Evolutionary conservation across 495 filamentous ascomycete species (phyloP), one percentile per base, ranked within the genome.

Genomic region (Bacidia gigantensis): DNA sequence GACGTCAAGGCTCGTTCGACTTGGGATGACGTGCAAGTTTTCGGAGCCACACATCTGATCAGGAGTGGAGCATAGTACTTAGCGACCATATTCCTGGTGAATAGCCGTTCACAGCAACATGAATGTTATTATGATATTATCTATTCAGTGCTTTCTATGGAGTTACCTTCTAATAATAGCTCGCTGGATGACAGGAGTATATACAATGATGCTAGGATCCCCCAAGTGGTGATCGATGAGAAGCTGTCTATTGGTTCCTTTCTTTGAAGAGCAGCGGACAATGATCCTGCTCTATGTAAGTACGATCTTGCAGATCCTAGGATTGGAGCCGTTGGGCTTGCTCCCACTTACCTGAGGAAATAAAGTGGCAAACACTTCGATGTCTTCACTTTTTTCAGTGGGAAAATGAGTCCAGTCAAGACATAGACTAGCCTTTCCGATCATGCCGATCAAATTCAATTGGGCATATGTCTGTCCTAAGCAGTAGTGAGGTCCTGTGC

Each of bases 351-450:
- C 89, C 83, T 84, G 82, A 46, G 92, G 92, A 76, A 98, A 98
- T 53, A 98, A 92, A 22, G 87, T 95, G 10, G 93, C 92, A 69
- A 98, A 98, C 51, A 97, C 90, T 75, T 95, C 89, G 67, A 98
- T 97, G 64, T 93, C 81, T 70, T 98, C 93, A 0, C 86, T 93
- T 44, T 70, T 52, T 0, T 80, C 75, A 17, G 92, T 98, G 12
- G 83, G 63, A 60, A 84, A 76, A 67, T 98, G 92, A 67, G 81
- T 77, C 92, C 92, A 98, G 66, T 96, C 82, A 60, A 97, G 73
- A 58, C 81, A 73, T 64, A 95, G 73, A 60, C 86, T 86, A n/a
- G 93, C 87, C 74, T 93, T 97, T 48, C 89, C 90, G 62, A 98
- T 78, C 78, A 96, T 87, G 3, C 85, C 79, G 64, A 84, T 90